These are phyloP conservation scores for Candida peoriensis DNA, from an alignment of 805 yeast species.

Conservation along the genomic window DNA sequence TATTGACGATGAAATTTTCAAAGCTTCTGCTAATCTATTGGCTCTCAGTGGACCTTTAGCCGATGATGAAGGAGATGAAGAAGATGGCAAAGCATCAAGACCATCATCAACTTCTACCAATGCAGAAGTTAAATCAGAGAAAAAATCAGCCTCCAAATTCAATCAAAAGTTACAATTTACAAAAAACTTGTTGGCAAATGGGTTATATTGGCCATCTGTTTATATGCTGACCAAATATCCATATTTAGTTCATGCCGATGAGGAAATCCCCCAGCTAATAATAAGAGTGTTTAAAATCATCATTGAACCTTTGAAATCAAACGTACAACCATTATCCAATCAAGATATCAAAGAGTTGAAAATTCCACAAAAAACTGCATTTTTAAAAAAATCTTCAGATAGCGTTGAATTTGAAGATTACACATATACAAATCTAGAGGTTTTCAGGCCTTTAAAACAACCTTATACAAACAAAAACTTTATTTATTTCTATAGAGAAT, in stretches of 20 bases:
- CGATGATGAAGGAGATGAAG: conserved; percentile 68
- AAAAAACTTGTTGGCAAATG: conserved; percentile 49
- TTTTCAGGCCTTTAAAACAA: conserved; percentile 28
- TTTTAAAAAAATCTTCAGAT: conserved; percentile 17
- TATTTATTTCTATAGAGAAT: conserved; percentile 41
- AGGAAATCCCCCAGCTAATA: conserved; percentile 41
- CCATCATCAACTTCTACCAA: conserved; percentile 2
- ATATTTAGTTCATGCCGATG: conserved; percentile 48
- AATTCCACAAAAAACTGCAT: conserved; percentile 22
- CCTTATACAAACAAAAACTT: conserved; percentile 13
- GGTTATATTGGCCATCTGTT: conserved; percentile 58
- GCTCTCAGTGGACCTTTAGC: conserved; percentile 84
- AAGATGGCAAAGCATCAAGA: conserved; percentile 31
- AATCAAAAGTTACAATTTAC: conserved; percentile 44
- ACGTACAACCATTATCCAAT: conserved; percentile 16
- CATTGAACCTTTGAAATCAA: conserved; percentile 43
- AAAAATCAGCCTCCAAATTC: not conserved
- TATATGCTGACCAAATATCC: conserved; percentile 59
- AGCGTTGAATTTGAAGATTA: conserved; percentile 27
- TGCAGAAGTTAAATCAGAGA: not conserved
- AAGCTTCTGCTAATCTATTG: conserved; percentile 69
- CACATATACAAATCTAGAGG: conserved; percentile 18
- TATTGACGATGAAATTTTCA: conserved; percentile 49
- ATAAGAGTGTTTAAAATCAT: conserved; percentile 44
- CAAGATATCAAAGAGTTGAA: conserved; percentile 18